Conservation (phyloP, 306 rosid species). For the Dalbergia cochinchinensis region DNA sequence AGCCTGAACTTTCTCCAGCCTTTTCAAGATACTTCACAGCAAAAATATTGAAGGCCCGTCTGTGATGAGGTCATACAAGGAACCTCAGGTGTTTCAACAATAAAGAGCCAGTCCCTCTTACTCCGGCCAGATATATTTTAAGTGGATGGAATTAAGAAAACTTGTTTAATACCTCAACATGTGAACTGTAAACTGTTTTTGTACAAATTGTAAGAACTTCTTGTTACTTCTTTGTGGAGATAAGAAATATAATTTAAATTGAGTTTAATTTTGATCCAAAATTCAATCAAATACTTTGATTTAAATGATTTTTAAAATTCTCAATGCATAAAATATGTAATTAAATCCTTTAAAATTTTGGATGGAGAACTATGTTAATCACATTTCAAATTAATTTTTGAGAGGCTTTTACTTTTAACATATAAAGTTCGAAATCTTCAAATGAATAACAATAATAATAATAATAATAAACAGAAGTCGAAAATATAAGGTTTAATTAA, state of each 20-base stretch:
- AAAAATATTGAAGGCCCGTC: constrained; percentile 8
- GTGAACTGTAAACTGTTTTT: neutral
- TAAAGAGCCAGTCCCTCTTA: neutral
- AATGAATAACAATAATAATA: neutral
- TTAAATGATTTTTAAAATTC: too few relatives aligned
- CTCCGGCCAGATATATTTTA: neutral
- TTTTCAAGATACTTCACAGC: constrained; percentile 28
- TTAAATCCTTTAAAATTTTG: neutral
- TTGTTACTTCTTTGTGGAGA: neutral
- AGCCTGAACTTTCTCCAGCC: constrained; percentile 33
- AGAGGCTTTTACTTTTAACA: neutral
- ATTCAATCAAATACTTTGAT: too few relatives aligned
- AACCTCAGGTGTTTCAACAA: constrained; percentile 4
- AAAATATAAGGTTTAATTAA: neutral
- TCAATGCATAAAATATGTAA: too few relatives aligned
- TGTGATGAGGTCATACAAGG: constrained; percentile 8
- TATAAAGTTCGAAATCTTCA: constrained; percentile 5
- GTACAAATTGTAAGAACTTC: constrained; percentile 14
- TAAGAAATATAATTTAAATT: constrained; percentile 3
- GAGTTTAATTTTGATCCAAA: too few relatives aligned
- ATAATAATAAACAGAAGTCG: neutral
- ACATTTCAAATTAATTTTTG: constrained; percentile 6
- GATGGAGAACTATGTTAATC: neutral
- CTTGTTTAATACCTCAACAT: constrained; percentile 5
- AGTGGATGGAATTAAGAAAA: constrained; percentile 7